phyloP scores from a whole-genome alignment of 1,139 yeast genomes.

The Pneumocystis murina region DNA sequence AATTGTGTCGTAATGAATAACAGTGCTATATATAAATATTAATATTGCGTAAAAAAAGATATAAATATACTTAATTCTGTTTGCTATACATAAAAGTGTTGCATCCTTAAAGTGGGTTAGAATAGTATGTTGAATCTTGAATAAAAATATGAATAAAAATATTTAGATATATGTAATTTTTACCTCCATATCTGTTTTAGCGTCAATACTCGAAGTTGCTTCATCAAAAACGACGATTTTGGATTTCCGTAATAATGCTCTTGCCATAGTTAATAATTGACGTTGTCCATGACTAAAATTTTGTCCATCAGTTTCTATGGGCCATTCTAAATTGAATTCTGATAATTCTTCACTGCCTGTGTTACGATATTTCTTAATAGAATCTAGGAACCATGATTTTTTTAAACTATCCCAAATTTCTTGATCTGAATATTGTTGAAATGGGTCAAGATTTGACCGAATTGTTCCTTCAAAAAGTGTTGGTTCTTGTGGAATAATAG shows the following conservation, averaged over 20 bases:
- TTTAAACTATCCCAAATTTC: slow-evolving; percentile 43
- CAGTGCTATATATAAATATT: slow-evolving; percentile 18
- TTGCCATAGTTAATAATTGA: slow-evolving; percentile 78
- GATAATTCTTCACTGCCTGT: not conserved
- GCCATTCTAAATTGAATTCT: slow-evolving; percentile 37
- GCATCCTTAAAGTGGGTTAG: slow-evolving; percentile 71
- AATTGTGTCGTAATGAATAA: slow-evolving; percentile 78
- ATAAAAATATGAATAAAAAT: not conserved
- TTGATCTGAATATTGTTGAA: slow-evolving; percentile 49
- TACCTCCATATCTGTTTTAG: slow-evolving; percentile 60
- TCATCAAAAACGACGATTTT: slow-evolving; percentile 76
- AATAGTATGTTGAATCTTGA: slow-evolving; percentile 65
- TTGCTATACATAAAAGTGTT: slow-evolving; percentile 89
- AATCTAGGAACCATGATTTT: not conserved
- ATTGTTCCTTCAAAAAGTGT: slow-evolving; percentile 89
- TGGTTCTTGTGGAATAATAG: slow-evolving; percentile 93
- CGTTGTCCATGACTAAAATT: slow-evolving; percentile 85
- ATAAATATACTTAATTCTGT: slow-evolving; percentile 44
- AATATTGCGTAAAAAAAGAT: not conserved
- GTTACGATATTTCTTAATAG: not conserved
- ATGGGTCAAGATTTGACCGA: slow-evolving; percentile 81
- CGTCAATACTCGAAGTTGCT: slow-evolving; percentile 96
- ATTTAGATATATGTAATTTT: not conserved
- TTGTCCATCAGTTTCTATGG: slow-evolving; percentile 66
- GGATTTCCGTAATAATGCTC: slow-evolving; percentile 70